Evolutionary conservation across 1,284 basidiomycete species (phyloP), one percentile per base, ranked within the genome.

Genomic region (Tranzscheliella williamsii): DNA sequence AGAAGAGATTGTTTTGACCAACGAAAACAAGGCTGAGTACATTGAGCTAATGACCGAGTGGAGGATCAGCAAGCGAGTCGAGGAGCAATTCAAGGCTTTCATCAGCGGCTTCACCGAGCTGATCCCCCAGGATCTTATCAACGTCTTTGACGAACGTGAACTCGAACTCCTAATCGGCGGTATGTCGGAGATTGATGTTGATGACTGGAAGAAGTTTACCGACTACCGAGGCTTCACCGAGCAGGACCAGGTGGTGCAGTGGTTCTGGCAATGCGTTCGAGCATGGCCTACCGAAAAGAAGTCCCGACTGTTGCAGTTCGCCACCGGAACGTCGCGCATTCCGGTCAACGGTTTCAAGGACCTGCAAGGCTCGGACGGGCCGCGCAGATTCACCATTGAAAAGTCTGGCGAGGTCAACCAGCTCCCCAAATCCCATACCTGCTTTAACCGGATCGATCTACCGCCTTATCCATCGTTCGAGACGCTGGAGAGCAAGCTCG

Each of bases 291-390:
- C 91, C 0, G 95, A 98, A 80, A 87, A 91, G 79, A 96, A 97
- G 81, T 90, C 89, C 37, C 87, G 94, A 8, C 81, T 97, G 50
- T 58, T 77, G 39, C 94, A 98, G 79, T 97, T 99, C 79, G 92
- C 93, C 6, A 98, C 95, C 4, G 95, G 95, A 32, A 98, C 95
- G 8, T 93, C 90, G 26, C 84, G 94, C 68, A 91, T 98, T 48
- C 95, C 95, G 5, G 95, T 98, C 78, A 96, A 96, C 79, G 95
- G 95, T 1, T 98, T 98, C 84, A 97, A 97, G 79, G 95, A 98
- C 73, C 81, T 99, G 22, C 94, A 97, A 80, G 94, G 94, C 6
- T 93, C 90, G 1, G 94, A 98, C 78, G 94, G 94, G 1, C 94
- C 95, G 7, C 47, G 72, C 12, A 45, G 70, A 15, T 78, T 78